Evolutionary conservation across 139 green algal genomes (phyloP), one percentile per base, ranked within the genome.

Genomic region (Dunaliella primolecta): DNA sequence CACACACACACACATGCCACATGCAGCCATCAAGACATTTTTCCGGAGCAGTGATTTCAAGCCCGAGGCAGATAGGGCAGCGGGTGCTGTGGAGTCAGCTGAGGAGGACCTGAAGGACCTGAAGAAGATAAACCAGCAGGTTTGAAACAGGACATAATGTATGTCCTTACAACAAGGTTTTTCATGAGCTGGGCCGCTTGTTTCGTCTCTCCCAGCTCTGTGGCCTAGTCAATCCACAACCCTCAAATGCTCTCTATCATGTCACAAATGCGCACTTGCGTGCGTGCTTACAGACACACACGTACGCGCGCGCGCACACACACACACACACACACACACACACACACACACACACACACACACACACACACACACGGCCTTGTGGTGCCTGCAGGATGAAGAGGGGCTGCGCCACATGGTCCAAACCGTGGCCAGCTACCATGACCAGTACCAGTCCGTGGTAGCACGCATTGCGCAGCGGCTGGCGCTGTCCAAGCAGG

Each of bases 111-210:
- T 87, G 3, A 84, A 87, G 32, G 84, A 87, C 36, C 77, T 87
- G 77, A 87, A 87, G 78, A 87, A 87, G 36, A 32, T 56, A 1
- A 87, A 87, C 64, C 55, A 87, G n/a, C 84, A 87, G 84, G 84
- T 84, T 30, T 31, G 36, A n/a, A n/a, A n/a, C n/a, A n/a, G n/a
- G n/a, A n/a, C n/a, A n/a, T n/a, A n/a, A n/a, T n/a, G n/a, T n/a
- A n/a, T n/a, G n/a, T n/a, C n/a, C n/a, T n/a, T n/a, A n/a, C n/a
- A n/a, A n/a, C n/a, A n/a, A n/a, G n/a, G n/a, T n/a, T n/a, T n/a
- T n/a, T n/a, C n/a, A n/a, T n/a, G n/a, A n/a, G n/a, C n/a, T n/a
- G n/a, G n/a, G n/a, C n/a, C n/a, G n/a, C n/a, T n/a, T n/a, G n/a
- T n/a, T n/a, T n/a, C 3, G 11, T 7, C 71, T 77, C 2, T 11